Evolutionary conservation across 257 asterid genomes (phyloP), one percentile per base, ranked within the genome.

Genomic region (Ligustrum vulgare): DNA sequence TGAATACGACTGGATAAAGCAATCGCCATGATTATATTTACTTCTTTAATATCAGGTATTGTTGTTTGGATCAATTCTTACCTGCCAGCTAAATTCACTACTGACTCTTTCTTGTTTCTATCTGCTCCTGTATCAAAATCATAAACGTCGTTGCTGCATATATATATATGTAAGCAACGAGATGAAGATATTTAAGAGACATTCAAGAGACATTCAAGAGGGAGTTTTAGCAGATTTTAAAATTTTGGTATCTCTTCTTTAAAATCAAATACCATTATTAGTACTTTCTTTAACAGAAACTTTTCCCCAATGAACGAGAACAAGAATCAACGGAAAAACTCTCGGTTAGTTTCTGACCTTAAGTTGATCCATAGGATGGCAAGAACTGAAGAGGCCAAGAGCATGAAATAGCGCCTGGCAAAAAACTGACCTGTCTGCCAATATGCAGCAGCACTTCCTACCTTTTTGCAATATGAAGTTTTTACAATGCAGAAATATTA

Each of bases 91-190:
- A 89, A 69, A 65, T 84, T 89, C 54, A 89, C 90, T 47, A 89
- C 86, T 5, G 94, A 89, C 75, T 89, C 94, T 70, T 82, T 89
- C 82, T 89, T 89, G 84, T 89, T 82, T 70, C 79, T 82, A 81
- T 89, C 94, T 41, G 90, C 94, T 72, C 94, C 92, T 6, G 89
- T 89, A 67, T 86, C 94, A 76, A 82, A 89, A 84, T 89, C 92
- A 78, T 87, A 89, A 22, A 89, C 90, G 72, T 89, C 94, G 80
- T 87, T 89, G 91, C 94, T 87, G 91, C 80, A 79, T 32, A 20
- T n/a, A n/a, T n/a, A n/a, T n/a, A n/a, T 5, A 62, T 18, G 47
- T 49, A 39, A 68, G 71, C 39, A 70, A 22, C 58, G 34, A 33
- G 23, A 67, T 41, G 58, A 35, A 66, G n/a, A 67, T 69, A 51